These are phyloP conservation scores for Blastobotrys aristatus DNA, from an alignment of 1,139 yeast genomes.

Conservation along the genomic window DNA sequence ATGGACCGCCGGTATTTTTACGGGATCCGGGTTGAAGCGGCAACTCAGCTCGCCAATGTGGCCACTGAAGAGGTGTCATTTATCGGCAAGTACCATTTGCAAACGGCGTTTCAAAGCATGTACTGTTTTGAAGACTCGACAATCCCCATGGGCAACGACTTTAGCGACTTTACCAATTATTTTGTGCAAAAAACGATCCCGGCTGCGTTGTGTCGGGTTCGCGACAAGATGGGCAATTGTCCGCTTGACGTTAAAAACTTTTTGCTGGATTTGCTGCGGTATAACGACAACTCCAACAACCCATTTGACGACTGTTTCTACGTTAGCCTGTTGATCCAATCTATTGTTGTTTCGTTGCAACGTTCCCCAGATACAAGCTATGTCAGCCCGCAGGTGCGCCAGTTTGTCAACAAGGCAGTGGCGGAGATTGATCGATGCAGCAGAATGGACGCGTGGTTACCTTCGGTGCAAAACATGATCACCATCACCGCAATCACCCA, in stretches of 20 bases:
- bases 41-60: constrained; percentile 63
- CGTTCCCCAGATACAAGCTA: constrained; percentile 12
- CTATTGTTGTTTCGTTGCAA: constrained; percentile 48
- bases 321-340: constrained; percentile 51
- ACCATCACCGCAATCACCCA: constrained; percentile 54
- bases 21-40: constrained; percentile 87
- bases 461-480: constrained; percentile 60
- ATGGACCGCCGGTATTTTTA: constrained; percentile 83
- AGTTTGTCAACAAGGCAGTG: constrained; percentile 43
- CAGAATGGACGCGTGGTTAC: constrained; percentile 82
- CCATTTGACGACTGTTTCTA: constrained; percentile 71
- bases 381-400: constrained; percentile 13
- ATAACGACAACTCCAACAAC: constrained; percentile 82
- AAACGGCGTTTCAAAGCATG: constrained; percentile 61
- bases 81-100: constrained; percentile 68
- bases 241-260: constrained; percentile 61
- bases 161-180: constrained; percentile 60
- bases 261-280: constrained; percentile 66
- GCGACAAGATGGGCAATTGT: constrained; percentile 60
- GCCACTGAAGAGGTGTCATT: constrained; percentile 59
- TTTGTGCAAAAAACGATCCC: constrained; percentile 70
- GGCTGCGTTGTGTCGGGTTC: constrained; percentile 52
- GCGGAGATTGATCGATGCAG: constrained; percentile 67
- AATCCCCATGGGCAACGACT: constrained; percentile 78
- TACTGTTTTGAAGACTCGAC: constrained; percentile 66